Conservation (phyloP, 2,329 filamentous ascomycete species). For the Paramyrothecium roridum region DNA sequence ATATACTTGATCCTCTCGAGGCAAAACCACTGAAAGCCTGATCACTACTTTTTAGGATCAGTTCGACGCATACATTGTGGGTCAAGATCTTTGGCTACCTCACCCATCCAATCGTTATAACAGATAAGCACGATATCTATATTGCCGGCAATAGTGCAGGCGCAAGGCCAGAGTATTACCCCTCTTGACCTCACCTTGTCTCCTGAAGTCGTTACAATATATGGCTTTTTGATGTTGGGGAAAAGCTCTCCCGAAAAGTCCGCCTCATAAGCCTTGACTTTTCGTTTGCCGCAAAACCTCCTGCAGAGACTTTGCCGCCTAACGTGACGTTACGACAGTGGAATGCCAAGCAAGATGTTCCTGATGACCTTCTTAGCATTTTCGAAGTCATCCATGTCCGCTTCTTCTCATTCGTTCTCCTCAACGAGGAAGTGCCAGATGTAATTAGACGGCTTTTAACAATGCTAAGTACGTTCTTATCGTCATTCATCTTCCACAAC, state of each 20-base stretch:
- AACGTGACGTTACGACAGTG: not conserved
- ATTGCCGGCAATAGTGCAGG: not conserved
- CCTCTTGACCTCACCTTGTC: not conserved
- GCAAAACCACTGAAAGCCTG: no score
- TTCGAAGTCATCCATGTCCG: not conserved
- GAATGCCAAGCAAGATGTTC: not conserved
- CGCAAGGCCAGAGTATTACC: not conserved
- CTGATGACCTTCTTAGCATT: not conserved
- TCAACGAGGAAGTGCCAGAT: not conserved
- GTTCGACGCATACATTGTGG: not conserved
- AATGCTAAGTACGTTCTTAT: not conserved
- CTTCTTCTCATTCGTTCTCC: not conserved
- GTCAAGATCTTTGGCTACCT: not conserved
- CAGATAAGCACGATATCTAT: not conserved
- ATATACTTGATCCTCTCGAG: no score
- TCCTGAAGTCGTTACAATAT: not conserved
- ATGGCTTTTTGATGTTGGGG: not conserved
- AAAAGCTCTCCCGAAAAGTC: not conserved
- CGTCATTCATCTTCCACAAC: not conserved
- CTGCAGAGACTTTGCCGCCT: not conserved
- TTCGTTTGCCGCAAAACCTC: not conserved
- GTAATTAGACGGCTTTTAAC: not conserved
- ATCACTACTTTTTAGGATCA: not conserved
- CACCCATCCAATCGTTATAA: not conserved
- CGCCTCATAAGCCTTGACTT: not conserved